These are phyloP conservation scores for Physcomitrium patens DNA, from an alignment of 225 moss, liverwort and hornwort species.

Conservation along the genomic window DNA sequence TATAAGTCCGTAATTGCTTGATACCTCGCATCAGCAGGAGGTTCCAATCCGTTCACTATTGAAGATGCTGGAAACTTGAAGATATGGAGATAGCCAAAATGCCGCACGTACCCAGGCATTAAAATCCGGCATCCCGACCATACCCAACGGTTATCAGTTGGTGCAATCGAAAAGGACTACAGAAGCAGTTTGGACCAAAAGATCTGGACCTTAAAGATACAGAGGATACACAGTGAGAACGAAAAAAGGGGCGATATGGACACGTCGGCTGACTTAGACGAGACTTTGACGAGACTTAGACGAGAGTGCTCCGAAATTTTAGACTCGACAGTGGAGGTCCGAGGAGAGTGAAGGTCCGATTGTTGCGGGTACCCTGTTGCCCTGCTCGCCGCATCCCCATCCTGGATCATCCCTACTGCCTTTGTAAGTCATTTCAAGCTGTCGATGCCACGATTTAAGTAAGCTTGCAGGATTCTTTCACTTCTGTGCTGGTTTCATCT, in stretches of 20 bases:
- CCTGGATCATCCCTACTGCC: neutral
- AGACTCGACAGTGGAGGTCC: neutral
- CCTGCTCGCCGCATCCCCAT: conserved; percentile 38
- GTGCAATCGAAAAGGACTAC: neutral
- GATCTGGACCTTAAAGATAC: neutral
- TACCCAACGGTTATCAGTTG: too few species aligned
- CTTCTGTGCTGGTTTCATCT: neutral
- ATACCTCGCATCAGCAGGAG: too few species aligned
- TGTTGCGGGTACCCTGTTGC: conserved; percentile 29
- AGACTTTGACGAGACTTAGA: neutral
- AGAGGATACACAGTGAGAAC: neutral
- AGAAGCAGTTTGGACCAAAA: conserved; percentile 1
- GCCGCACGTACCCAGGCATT: too few species aligned
- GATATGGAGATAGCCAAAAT: too few species aligned
- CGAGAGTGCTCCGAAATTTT: neutral
- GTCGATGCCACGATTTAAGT: neutral
- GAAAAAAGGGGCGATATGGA: neutral
- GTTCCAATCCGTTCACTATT: too few species aligned
- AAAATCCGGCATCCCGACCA: too few species aligned
- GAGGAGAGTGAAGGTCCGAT: neutral
- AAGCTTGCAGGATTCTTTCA: neutral
- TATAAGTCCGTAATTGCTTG: too few species aligned
- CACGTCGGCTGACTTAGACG: neutral
- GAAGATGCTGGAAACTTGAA: too few species aligned
- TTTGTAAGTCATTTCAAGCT: neutral